phyloP scores from a whole-genome alignment of 768 basidiomycete genomes.

The Lyophyllum decastes region DNA sequence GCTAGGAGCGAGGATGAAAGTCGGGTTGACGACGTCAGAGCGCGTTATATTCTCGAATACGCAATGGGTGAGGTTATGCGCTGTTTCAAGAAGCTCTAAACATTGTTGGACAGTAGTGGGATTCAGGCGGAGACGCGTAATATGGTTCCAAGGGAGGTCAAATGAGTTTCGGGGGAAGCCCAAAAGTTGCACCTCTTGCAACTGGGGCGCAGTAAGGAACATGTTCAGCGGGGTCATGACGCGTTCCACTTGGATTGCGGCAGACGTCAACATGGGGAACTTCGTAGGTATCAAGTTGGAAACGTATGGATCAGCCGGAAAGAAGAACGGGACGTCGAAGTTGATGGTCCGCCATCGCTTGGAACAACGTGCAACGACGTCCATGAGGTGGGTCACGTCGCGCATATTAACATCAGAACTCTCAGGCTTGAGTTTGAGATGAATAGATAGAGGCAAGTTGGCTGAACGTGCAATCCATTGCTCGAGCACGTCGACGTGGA shows the following conservation, averaged over 20 bases:
- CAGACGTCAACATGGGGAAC: slow-evolving; percentile 15
- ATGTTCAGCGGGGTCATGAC: slow-evolving; percentile 9
- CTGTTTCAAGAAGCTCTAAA: slow-evolving; percentile 11
- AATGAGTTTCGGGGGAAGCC: slow-evolving; percentile 15
- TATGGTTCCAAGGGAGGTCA: slow-evolving; percentile 13
- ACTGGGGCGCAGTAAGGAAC: slow-evolving; percentile 13
- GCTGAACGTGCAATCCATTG: slow-evolving; percentile 30
- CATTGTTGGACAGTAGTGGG: slow-evolving; percentile 21
- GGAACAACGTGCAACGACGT: slow-evolving; percentile 15
- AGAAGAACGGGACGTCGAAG: slow-evolving; percentile 19
- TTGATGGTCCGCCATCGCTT: slow-evolving; percentile 15
- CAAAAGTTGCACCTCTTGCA: slow-evolving; percentile 13
- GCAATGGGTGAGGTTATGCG: slow-evolving; percentile 17
- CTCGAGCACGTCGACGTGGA: slow-evolving; percentile 21
- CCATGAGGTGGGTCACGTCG: slow-evolving; percentile 16
- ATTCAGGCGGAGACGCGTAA: slow-evolving; percentile 16
- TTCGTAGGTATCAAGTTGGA: slow-evolving; percentile 9
- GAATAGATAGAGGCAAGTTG: slow-evolving; percentile 19
- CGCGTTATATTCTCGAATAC: slow-evolving; percentile 18
- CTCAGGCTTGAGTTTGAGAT: slow-evolving; percentile 1
- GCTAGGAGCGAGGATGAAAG: slow-evolving; percentile 10
- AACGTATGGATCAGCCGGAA: slow-evolving; percentile 8
- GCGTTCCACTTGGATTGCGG: slow-evolving; percentile 4
- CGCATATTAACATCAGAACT: slow-evolving; percentile 2
- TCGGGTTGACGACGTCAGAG: slow-evolving; percentile 20